Conservation (phyloP, 2,329 filamentous ascomycete genomes). For the Fusarium sp. region DNA sequence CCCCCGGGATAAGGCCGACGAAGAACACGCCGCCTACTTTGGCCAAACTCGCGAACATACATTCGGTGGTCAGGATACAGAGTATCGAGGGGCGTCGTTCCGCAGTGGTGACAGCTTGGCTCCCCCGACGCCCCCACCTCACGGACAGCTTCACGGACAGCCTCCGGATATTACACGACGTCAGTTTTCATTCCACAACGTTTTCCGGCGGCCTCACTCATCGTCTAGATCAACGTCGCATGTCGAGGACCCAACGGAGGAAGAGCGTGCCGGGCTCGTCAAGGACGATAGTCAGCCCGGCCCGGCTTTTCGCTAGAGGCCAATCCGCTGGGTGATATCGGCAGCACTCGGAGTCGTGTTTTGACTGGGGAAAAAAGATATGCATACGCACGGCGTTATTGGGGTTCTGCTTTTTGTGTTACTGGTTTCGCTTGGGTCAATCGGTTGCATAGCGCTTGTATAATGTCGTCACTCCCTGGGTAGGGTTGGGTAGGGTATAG, state of each 20-base stretch:
- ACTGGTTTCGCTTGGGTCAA: constrained; percentile 14
- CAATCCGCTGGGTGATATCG: constrained; percentile 17
- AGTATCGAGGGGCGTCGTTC: constrained; percentile 63
- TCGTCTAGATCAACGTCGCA: constrained; percentile 47
- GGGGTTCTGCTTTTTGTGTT: constrained; percentile 37
- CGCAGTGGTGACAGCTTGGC: constrained; percentile 59
- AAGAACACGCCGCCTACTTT: constrained; percentile 59
- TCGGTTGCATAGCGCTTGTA: constrained; percentile 39
- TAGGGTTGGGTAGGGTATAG: constrained; percentile 36
- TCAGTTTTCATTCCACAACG: constrained; percentile 93
- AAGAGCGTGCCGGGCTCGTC: constrained; percentile 87
- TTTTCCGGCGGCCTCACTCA: constrained; percentile 69
- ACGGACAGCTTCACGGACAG: constrained; percentile 70
- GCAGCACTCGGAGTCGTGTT: constrained; percentile 6
- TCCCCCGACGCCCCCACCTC: constrained; percentile 74
- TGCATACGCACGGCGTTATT: constrained; percentile 46
- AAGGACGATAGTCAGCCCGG: constrained; percentile 62
- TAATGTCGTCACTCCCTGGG: constrained; percentile 35
- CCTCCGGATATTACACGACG: constrained; percentile 74
- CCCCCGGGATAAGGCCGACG: constrained; percentile 60
- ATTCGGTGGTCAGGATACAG: constrained; percentile 62
- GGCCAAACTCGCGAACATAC: constrained; percentile 58
- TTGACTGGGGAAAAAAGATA: constrained; percentile 16
- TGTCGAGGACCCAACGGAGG: constrained; percentile 73
- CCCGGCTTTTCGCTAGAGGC: constrained; percentile 40